Conservation (phyloP, 1,284 basidiomycete species). For the Butyriboletus appendiculatus region DNA sequence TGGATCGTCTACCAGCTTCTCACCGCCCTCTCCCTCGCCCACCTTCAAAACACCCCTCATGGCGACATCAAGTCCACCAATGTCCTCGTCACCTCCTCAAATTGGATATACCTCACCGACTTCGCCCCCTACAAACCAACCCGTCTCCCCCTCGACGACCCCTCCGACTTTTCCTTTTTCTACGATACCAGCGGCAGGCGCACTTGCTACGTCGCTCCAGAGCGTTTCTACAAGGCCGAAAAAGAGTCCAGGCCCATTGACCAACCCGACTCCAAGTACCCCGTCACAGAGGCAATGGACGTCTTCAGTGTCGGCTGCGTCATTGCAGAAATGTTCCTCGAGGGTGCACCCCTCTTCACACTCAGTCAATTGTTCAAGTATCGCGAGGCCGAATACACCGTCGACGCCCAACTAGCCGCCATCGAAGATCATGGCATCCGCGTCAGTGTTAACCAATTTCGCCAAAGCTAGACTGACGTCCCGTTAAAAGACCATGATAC, state of each 20-base stretch:
- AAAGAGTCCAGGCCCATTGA: constrained; percentile 56
- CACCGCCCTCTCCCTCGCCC: constrained; percentile 81
- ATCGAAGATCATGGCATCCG: constrained; percentile 84
- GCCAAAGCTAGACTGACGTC: constrained; percentile 8
- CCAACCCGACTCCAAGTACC: constrained; percentile 59
- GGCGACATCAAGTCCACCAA: constrained; percentile 99
- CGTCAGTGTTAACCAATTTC: constrained; percentile 44
- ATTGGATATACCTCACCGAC: constrained; percentile 94
- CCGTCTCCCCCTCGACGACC: constrained; percentile 94
- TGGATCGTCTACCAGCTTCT: constrained; percentile 98
- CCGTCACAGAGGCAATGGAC: constrained; percentile 96
- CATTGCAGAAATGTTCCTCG: constrained; percentile 94
- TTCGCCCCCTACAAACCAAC: constrained; percentile 98
- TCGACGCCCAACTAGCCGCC: constrained; percentile 72
- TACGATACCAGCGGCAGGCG: constrained; percentile 94
- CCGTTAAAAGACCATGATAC: constrained; percentile 72
- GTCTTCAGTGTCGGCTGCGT: constrained; percentile 97
- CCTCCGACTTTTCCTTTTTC: constrained; percentile 97
- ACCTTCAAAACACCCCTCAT: constrained; percentile 85
- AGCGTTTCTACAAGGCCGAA: constrained; percentile 89
- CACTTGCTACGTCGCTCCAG: constrained; percentile 96
- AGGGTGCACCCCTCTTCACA: constrained; percentile 93
- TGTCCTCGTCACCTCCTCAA: constrained; percentile 94
- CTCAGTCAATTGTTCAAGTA: constrained; percentile 97
- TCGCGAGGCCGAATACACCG: constrained; percentile 78